Evolutionary conservation across 164 flowering plant genomes (phyloP), one percentile per base, ranked within the genome.

Genomic region (Stephania japonica): DNA sequence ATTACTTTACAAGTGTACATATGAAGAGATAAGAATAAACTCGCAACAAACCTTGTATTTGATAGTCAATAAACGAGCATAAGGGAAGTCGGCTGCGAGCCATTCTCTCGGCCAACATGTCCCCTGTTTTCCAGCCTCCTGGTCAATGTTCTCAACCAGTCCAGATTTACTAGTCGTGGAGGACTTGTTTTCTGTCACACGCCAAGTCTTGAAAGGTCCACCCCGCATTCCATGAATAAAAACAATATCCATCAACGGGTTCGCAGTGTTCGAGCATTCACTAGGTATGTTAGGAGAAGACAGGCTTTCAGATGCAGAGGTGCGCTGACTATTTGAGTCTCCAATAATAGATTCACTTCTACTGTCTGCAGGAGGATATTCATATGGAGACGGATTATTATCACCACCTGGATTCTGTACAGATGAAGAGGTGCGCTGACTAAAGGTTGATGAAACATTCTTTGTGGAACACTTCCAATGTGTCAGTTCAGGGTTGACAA

Each of bases 21-120:
- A 42, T 43, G 65, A 66, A 42, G 49, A 38, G 13, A 13, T 6
- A 18, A 32, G 27, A 32, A 25, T n/a, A 19, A 70, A 80, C 50
- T 56, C 25, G 66, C 38, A 56, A 80, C 85, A 69, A 72, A 95
- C 99, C 99, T 93, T 96, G 85, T 96, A 96, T 78, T 90, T 96
- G 38, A 93, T 81, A 65, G 94, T 81, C 81, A 91, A 96, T 78
- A 93, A 44, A 44, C 97, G 98, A 76, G 95, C 99, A 78, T 83
- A 78, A 79, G 98, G 93, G 72, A 96, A 87, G 72, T 96, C 98
- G 79, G 80, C 76, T 59, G 99, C 81, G 78, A 96, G 97, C 99
- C 99, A 96, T 84, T 93, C 99, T 71, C 85, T 86, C 23, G 99
- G 99, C 98, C 99, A 96, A 78, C 86, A 96, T 50, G 99, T 89